phyloP scores from a whole-genome alignment of 371 early-diverging fungal genomes.

The Catenaria anguillulae region DNA sequence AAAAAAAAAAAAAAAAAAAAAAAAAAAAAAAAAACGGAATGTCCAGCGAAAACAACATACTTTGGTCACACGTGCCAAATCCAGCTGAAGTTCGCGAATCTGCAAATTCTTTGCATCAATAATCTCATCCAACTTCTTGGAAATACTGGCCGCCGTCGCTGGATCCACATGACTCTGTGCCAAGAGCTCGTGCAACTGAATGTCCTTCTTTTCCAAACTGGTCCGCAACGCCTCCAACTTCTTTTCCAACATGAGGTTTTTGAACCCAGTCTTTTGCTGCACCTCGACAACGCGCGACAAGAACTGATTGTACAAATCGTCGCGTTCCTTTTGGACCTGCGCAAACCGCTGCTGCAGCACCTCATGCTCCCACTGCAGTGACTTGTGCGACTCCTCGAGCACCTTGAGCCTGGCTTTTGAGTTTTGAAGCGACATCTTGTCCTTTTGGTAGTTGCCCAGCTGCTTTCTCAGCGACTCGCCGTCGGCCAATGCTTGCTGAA shows the following conservation, averaged over 20 bases:
- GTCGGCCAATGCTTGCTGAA: conserved; percentile 36
- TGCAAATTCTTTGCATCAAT: conserved; percentile 32
- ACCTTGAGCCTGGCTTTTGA: conserved; percentile 35
- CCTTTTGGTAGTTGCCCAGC: conserved; percentile 37
- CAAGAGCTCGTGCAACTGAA: conserved; percentile 38
- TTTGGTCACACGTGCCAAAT: conserved; percentile 37
- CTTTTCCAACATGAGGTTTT: conserved; percentile 40
- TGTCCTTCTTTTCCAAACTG: conserved; percentile 35
- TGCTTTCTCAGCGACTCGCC: conserved; percentile 33
- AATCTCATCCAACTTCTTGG: conserved; percentile 33
- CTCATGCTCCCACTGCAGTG: conserved; percentile 38
- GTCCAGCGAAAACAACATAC: too few species aligned
- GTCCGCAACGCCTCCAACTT: conserved; percentile 33
- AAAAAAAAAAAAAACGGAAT: too few species aligned
- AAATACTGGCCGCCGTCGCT: conserved; percentile 27
- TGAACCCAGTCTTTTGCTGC: conserved; percentile 43
- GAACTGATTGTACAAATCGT: conserved; percentile 37
- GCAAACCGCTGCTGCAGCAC: conserved; percentile 37
- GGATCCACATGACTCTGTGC: conserved; percentile 38
- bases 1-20: too few species aligned
- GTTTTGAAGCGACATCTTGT: conserved; percentile 34
- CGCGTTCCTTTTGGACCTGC: conserved; percentile 34
- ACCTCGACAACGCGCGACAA: conserved; percentile 34
- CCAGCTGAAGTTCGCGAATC: conserved; percentile 38
- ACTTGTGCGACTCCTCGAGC: conserved; percentile 35